Conservation (phyloP, 148 eudicot genomes). For the Nepenthes gracilis region DNA sequence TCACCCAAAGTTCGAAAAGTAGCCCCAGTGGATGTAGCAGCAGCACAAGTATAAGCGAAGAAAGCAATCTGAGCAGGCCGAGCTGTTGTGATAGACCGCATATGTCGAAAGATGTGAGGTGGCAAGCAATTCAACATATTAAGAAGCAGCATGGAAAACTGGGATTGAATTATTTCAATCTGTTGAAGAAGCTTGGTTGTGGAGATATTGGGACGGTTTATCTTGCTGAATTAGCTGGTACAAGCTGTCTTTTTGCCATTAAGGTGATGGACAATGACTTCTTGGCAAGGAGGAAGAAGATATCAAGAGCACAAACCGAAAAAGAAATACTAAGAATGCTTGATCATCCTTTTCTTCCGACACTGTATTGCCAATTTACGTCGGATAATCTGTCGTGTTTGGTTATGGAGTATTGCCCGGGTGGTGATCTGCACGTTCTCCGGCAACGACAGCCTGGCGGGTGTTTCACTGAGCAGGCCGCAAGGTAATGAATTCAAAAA, state of each 20-base stretch:
- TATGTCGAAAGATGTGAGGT: slow-evolving; percentile 86
- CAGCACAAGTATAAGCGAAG: slow-evolving; percentile 80
- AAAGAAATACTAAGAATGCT: slow-evolving; percentile 80
- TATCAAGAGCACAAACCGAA: slow-evolving; percentile 87
- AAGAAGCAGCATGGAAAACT: slow-evolving; percentile 59
- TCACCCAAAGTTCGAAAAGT: slow-evolving; percentile 76
- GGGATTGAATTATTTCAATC: slow-evolving; percentile 68
- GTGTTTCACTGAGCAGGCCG: slow-evolving; percentile 88
- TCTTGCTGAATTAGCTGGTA: slow-evolving; percentile 80
- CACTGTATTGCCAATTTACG: slow-evolving; percentile 76
- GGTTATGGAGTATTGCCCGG: slow-evolving; percentile 98
- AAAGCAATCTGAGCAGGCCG: slow-evolving; percentile 72
- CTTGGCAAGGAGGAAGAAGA: slow-evolving; percentile 73
- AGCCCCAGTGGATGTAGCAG: slow-evolving; percentile 75
- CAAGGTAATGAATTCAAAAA: slow-evolving; percentile 42
- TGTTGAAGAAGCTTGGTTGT: slow-evolving; percentile 88
- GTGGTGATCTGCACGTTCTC: slow-evolving; percentile 92
- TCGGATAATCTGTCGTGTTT: slow-evolving; percentile 88
- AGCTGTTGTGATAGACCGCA: slow-evolving; percentile 77
- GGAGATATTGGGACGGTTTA: slow-evolving; percentile 98
- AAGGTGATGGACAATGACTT: slow-evolving; percentile 98
- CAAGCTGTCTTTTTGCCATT: slow-evolving; percentile 76
- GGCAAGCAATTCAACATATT: slow-evolving; percentile 68
- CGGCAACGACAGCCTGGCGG: slow-evolving; percentile 86
- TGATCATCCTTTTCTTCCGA: slow-evolving; percentile 97